phyloP scores from a whole-genome alignment of 2,329 filamentous ascomycete genomes.

The Sporothrix protearum region DNA sequence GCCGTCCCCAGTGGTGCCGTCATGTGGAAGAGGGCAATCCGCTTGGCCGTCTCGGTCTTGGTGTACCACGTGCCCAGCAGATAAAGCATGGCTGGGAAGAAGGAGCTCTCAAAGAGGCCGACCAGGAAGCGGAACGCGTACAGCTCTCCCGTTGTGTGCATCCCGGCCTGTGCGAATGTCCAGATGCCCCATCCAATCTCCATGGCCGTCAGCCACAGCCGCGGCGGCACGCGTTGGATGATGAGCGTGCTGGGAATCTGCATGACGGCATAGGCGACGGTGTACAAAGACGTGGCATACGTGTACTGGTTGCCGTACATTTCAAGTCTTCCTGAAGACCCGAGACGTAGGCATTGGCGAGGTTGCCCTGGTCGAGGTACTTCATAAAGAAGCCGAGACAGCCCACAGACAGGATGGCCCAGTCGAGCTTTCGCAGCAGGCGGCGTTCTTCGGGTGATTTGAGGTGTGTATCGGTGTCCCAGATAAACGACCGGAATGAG shows the following conservation, averaged over 20 bases:
- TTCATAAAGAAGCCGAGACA: constrained; percentile 35
- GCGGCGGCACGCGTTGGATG: neutral
- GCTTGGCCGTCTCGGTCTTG: constrained; percentile 56
- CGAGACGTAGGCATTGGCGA: constrained; percentile 45
- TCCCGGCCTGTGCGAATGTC: constrained; percentile 23
- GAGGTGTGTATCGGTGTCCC: constrained; percentile 15
- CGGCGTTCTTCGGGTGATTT: constrained; percentile 11
- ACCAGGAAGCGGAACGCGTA: constrained; percentile 49
- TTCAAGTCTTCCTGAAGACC: constrained; percentile 45
- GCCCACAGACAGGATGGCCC: neutral
- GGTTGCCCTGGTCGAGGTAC: constrained; percentile 48
- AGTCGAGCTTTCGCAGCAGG: constrained; percentile 2
- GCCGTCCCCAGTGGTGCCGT: constrained; percentile 51
- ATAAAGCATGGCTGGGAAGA: constrained; percentile 51
- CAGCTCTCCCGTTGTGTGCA: constrained; percentile 29
- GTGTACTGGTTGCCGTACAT: constrained; percentile 41
- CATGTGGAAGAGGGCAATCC: constrained; percentile 59
- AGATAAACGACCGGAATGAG: constrained; percentile 11
- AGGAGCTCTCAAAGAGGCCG: constrained; percentile 35
- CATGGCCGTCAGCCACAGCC: constrained; percentile 12
- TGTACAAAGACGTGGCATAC: constrained; percentile 37
- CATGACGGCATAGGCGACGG: constrained; percentile 26
- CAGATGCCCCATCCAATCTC: constrained; percentile 29
- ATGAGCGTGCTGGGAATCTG: constrained; percentile 29
- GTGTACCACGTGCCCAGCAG: constrained; percentile 56